Percentiles rank a stretch among this genome's conserved stretches.
Evolutionary conservation across 148 eudicot species (phyloP).

Genomic region (Beta vulgaris): DNA sequence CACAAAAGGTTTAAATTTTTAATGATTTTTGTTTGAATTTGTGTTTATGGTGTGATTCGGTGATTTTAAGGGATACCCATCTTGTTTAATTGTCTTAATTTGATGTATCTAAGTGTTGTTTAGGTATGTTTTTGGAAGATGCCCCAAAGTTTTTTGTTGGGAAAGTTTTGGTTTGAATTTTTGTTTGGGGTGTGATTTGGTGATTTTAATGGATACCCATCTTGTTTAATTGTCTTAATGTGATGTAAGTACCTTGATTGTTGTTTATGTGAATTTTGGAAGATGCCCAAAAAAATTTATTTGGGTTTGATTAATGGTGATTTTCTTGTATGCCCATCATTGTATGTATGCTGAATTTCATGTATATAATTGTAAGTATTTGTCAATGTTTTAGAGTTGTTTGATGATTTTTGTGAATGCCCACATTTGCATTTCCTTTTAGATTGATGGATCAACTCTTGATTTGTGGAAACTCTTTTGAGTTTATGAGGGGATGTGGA

Average conservation of each 20-base stretch:
- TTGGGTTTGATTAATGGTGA: background rate
- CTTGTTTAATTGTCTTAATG: background rate
- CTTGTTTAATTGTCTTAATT: background rate
- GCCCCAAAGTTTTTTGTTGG: conserved; percentile 1
- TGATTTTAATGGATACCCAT: conserved; percentile 18
- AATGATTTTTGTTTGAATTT: background rate
- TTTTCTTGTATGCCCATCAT: background rate
- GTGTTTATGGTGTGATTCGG: conserved; percentile 4
- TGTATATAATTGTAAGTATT: background rate
- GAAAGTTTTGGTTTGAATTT: background rate
- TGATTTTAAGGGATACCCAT: conserved; percentile 14
- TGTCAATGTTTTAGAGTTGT: background rate
- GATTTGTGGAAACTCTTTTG: background rate
- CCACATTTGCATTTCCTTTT: background rate
- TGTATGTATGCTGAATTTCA: background rate
- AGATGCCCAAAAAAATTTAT: too few relatives aligned
- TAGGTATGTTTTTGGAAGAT: conserved; percentile 13
- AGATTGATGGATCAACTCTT: background rate
- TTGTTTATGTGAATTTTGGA: background rate
- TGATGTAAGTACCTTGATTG: background rate
- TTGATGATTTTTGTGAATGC: background rate
- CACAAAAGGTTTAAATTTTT: conserved; percentile 49
- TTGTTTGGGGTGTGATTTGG: background rate
- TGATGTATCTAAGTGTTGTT: background rate
- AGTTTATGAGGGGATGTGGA: background rate